Percentiles rank a stretch among this genome's conserved stretches.
These are phyloP conservation scores for Aspergillus novoparasiticus DNA, from an alignment of 2,329 filamentous ascomycete genomes.

Conservation along the genomic window DNA sequence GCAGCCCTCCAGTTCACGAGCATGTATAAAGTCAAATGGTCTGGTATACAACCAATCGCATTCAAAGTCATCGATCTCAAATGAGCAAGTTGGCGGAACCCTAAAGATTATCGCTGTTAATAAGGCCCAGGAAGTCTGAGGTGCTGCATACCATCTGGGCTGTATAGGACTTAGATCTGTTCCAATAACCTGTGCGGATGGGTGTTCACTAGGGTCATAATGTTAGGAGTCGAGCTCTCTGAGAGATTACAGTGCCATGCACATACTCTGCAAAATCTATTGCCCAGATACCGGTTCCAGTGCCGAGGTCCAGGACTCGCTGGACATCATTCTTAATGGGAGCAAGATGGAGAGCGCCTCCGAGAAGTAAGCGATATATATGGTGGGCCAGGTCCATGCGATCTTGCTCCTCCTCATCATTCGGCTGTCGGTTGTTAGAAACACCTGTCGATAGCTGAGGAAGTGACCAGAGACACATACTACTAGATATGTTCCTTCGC, in stretches of 20 bases:
- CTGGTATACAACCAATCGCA: neutral
- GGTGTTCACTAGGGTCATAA: neutral
- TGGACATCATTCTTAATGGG: neutral
- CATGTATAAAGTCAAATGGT: slow-evolving; percentile 1
- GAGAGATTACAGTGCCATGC: too few relatives aligned
- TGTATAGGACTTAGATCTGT: slow-evolving; percentile 1
- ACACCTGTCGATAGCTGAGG: neutral
- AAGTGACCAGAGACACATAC: neutral
- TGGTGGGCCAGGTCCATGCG: slow-evolving; percentile 1
- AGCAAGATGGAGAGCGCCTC: neutral
- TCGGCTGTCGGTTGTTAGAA: neutral
- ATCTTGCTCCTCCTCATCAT: slow-evolving; percentile 4
- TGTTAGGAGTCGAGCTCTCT: neutral
- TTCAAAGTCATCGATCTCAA: neutral
- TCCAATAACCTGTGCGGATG: neutral
- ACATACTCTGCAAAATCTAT: slow-evolving; percentile 2
- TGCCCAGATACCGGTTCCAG: slow-evolving; percentile 1
- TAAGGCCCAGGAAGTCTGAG: too few relatives aligned
- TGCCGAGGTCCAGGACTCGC: slow-evolving; percentile 1
- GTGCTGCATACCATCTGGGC: neutral
- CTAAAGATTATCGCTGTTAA: neutral
- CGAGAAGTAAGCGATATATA: neutral
- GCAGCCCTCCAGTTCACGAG: slow-evolving; percentile 1
- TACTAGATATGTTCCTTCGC: neutral
- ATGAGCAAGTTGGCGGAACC: neutral